These are phyloP conservation scores for Letharia columbiana DNA, from an alignment of 495 filamentous ascomycete species.

Conservation along the genomic window DNA sequence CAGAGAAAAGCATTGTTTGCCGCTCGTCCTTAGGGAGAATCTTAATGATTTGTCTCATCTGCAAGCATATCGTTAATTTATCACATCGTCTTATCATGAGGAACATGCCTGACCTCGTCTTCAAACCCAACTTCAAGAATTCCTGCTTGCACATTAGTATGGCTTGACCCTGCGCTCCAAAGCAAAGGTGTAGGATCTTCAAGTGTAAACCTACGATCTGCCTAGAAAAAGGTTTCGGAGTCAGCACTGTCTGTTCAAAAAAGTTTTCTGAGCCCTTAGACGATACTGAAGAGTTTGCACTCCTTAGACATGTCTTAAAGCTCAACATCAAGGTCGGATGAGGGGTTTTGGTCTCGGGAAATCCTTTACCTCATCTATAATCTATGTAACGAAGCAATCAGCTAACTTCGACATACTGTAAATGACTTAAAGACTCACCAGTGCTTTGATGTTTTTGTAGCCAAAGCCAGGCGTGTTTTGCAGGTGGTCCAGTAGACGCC, in stretches of 20 bases:
- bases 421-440: conserved; percentile 39
- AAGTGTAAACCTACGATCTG: conserved; percentile 40
- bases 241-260: not conserved
- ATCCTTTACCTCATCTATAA: conserved; percentile 69
- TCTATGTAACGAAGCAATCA: too few species aligned
- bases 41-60: conserved; percentile 90
- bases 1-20: conserved; percentile 95
- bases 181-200: not conserved
- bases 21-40: conserved; percentile 82
- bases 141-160: not conserved
- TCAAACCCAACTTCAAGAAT: conserved; percentile 97
- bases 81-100: not conserved
- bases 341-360: not conserved
- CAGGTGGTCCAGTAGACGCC: conserved; percentile 85
- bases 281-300: not conserved
- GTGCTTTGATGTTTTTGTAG: conserved; percentile 82
- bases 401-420: too few species aligned
- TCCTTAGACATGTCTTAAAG: not conserved
- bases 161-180: not conserved
- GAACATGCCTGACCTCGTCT: conserved; percentile 50
- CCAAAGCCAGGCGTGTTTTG: conserved; percentile 82
- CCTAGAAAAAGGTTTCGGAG: conserved; percentile 36
- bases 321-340: not conserved
- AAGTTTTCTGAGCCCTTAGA: not conserved
- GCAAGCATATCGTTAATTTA: not conserved